Evolutionary conservation across 805 yeast genomes (phyloP), one percentile per base, ranked within the genome.

Genomic region (Vanderwaltozyma verrucispora): DNA sequence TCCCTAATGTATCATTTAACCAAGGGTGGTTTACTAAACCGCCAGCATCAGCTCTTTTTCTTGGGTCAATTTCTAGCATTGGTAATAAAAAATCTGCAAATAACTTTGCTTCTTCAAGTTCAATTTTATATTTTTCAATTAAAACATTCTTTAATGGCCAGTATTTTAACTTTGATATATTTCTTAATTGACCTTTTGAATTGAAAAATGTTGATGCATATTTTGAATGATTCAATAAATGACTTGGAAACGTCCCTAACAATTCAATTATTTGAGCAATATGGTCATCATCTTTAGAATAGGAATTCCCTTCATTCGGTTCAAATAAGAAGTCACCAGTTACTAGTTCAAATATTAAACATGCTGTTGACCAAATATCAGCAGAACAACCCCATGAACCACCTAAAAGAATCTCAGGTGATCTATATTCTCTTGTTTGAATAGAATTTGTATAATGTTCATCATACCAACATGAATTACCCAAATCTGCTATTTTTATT

Each of bases 261-360:
- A 84, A 65, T 59, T 89, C 97, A 26, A 92, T 77, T 12, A 92
- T 85, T 59, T 92, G 97, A 0, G 97, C 97, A 49, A 92, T 70
- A 59, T 92, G 98, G 58, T 92, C 98, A 54, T 89, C 96, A 59
- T 88, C 95, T 53, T 88, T 88, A 34, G 78, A 58, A 61, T 85
- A 89, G 4, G 81, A 67, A 38, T 72, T 74, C 1, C 88, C 87
- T 43, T 75, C 75, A 31, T 59, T 62, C 1, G 98, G 98, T 57
- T 89, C 96, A 59, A 89, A 92, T 35, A 92, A 60, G 52, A 88
- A 88, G 60, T 89, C 97, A 3, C 97, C 97, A 0, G 98, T 89
- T 31, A 89, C 60, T 18, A 92, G 68, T 63, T 92, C 98, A 62
- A 92, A 92, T 1, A 83, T 68, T 51, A 92, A 63, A 62, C 97